phyloP scores from a whole-genome alignment of 345 rosid genomes.

The Acer campestre region DNA sequence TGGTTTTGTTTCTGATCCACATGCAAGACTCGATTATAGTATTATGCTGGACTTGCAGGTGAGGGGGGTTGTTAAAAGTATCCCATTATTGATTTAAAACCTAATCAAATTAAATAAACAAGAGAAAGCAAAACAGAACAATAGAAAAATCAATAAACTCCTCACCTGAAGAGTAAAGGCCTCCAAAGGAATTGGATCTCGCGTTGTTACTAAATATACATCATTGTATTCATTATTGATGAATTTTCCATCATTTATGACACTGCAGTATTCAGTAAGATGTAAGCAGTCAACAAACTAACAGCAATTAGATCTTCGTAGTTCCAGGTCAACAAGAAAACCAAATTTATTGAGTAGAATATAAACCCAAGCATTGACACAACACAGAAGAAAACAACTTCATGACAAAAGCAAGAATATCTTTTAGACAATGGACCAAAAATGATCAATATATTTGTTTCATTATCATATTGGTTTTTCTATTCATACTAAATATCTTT shows the following conservation, averaged over 20 bases:
- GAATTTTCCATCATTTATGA: slow-evolving; percentile 72
- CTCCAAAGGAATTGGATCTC: slow-evolving; percentile 83
- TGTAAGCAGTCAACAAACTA: slow-evolving; percentile 5
- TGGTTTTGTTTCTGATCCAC: too few relatives aligned
- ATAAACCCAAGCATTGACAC: neutral
- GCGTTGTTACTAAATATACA: slow-evolving; percentile 80
- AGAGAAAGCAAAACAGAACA: neutral
- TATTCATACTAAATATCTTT: neutral
- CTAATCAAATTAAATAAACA: neutral
- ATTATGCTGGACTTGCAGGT: too few relatives aligned
- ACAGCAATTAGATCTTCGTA: neutral
- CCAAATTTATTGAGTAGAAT: neutral
- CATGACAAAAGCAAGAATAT: neutral
- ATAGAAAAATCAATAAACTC: neutral
- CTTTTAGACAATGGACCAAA: neutral
- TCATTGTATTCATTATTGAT: slow-evolving; percentile 89
- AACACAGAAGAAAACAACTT: neutral
- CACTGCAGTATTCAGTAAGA: slow-evolving; percentile 45
- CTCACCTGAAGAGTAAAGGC: slow-evolving; percentile 95
- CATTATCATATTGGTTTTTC: neutral
- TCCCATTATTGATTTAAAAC: too few relatives aligned
- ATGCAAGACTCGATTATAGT: too few relatives aligned
- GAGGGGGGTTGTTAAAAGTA: too few relatives aligned
- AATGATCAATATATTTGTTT: neutral
- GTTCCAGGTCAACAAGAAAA: neutral